These are phyloP conservation scores for Ustilago trichophora DNA, from an alignment of 1,284 basidiomycete species.

Conservation along the genomic window DNA sequence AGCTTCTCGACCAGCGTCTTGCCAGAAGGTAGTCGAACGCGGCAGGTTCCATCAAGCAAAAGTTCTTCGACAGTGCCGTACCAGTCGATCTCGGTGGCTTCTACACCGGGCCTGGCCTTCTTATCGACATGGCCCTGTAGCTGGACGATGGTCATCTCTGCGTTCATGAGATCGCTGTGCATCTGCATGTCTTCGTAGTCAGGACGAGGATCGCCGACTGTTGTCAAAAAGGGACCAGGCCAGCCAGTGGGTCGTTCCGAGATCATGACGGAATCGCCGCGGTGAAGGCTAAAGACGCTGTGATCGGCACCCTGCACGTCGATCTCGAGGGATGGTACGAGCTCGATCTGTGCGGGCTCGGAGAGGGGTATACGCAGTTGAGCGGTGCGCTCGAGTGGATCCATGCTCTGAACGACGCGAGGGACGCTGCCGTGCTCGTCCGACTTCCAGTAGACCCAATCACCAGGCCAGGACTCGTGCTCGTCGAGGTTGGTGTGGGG, in stretches of 20 bases:
- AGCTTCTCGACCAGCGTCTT: constrained; percentile 51
- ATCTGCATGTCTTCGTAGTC: constrained; percentile 31
- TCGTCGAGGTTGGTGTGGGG: constrained; percentile 75
- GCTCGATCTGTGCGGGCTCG: constrained; percentile 69
- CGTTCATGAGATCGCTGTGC: constrained; percentile 29
- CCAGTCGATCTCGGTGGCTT: constrained; percentile 66
- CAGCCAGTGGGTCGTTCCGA: constrained; percentile 75
- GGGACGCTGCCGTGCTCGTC: constrained; percentile 73
- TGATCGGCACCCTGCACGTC: constrained; percentile 76
- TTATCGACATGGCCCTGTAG: not conserved
- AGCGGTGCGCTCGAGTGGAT: constrained; percentile 60
- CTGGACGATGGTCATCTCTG: constrained; percentile 20
- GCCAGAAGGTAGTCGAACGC: constrained; percentile 64
- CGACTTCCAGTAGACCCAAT: constrained; percentile 84
- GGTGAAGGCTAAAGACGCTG: constrained; percentile 75
- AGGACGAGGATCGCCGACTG: constrained; percentile 39
- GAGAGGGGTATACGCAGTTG: constrained; percentile 50
- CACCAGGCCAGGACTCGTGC: constrained; percentile 73
- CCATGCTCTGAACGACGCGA: constrained; percentile 76
- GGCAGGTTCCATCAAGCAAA: constrained; percentile 66
- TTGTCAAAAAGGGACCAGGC: constrained; percentile 35
- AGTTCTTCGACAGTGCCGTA: constrained; percentile 68
- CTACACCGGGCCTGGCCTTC: constrained; percentile 14
- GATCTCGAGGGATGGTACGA: constrained; percentile 84
- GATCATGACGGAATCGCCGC: constrained; percentile 82